Evolutionary conservation across 495 filamentous ascomycete species (phyloP).

Genomic region (Aspergillus carlsbadensis): DNA sequence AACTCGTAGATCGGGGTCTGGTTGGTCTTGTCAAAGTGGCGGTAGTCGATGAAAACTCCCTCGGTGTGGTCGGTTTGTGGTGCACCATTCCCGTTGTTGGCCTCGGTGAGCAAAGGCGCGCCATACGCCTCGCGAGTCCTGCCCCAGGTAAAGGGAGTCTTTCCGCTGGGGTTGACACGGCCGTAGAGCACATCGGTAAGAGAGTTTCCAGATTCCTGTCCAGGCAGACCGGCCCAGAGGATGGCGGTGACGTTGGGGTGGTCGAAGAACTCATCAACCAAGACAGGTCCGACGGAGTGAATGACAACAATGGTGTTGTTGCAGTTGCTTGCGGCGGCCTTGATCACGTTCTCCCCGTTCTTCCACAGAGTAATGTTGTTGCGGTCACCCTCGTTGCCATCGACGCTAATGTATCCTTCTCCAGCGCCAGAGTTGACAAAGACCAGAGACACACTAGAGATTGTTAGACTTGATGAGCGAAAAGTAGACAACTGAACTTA

Average conservation of each 20-base stretch:
- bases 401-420: constrained; percentile 81
- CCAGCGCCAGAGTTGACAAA: constrained; percentile 89
- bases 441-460: constrained; percentile 64
- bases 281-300: constrained; percentile 79
- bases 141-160: constrained; percentile 88
- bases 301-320: constrained; percentile 93
- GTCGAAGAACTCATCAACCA: constrained; percentile 73
- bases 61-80: constrained; percentile 84
- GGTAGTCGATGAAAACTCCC: constrained; percentile 93
- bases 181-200: constrained; percentile 92
- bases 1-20: constrained; percentile 86
- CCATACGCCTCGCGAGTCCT: constrained; percentile 72
- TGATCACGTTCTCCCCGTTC: constrained; percentile 75
- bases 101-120: constrained; percentile 67
- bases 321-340: constrained; percentile 71
- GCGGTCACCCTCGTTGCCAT: constrained; percentile 84
- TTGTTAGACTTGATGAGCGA: background rate
- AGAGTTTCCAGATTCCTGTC: constrained; percentile 89
- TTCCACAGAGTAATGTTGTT: constrained; percentile 92
- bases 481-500: constrained; percentile 7
- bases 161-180: constrained; percentile 78
- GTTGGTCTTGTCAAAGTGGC: constrained; percentile 74
- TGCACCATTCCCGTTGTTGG: constrained; percentile 66
- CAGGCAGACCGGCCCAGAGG: constrained; percentile 89
- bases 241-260: constrained; percentile 94